Conservation (phyloP, 768 basidiomycete species). For the Rubroboletus pulcherrimus region DNA sequence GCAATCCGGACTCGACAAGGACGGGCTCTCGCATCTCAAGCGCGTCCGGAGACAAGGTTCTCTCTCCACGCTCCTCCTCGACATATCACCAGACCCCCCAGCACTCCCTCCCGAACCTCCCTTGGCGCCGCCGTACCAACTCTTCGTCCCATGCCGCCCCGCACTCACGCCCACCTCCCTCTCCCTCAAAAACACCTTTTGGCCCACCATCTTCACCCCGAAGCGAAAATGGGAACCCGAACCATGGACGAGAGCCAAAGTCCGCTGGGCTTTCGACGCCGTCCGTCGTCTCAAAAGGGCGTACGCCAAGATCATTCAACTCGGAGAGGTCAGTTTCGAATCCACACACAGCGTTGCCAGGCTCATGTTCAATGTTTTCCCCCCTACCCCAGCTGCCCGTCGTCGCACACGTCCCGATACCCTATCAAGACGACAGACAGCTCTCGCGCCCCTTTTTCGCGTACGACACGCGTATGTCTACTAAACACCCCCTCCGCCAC, state of each 20-base stretch:
- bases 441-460: conserved; percentile 44
- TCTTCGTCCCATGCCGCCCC: conserved; percentile 60
- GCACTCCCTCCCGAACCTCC: conserved; percentile 45
- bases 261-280: conserved; percentile 74
- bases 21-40: conserved; percentile 70
- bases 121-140: conserved; percentile 50
- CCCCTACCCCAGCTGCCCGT: conserved; percentile 57
- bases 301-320: conserved; percentile 41
- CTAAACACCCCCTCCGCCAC: conserved; percentile 79
- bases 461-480: conserved; percentile 67
- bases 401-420: conserved; percentile 62
- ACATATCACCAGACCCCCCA: conserved; percentile 40
- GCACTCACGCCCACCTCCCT: conserved; percentile 69
- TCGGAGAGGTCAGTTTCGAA: conserved; percentile 54
- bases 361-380: background rate
- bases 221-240: conserved; percentile 63
- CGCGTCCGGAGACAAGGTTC: conserved; percentile 58
- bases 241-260: conserved; percentile 61
- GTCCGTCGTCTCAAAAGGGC: conserved; percentile 50
- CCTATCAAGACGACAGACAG: conserved; percentile 37
- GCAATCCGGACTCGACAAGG: conserved; percentile 53
- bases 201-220: conserved; percentile 81
- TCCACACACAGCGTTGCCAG: background rate
- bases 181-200: conserved; percentile 63
- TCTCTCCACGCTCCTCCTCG: conserved; percentile 54